Conservation (phyloP, 768 basidiomycete species). For the Hortiboletus campestris region DNA sequence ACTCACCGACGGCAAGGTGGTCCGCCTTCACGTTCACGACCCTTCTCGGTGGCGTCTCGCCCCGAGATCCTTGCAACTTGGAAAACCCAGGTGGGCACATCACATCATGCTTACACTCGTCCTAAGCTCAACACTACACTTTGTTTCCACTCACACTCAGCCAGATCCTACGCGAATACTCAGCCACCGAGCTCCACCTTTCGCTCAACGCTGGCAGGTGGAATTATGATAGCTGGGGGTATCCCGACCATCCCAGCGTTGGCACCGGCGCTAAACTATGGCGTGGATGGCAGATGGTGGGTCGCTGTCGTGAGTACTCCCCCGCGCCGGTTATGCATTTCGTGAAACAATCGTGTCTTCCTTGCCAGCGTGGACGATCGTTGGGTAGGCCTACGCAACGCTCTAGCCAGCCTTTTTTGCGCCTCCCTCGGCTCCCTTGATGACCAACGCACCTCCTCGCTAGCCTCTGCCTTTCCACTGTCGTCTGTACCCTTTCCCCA, state of each 20-base stretch:
- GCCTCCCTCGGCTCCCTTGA: constrained; percentile 82
- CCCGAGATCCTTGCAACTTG: constrained; percentile 53
- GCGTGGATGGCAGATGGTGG: constrained; percentile 83
- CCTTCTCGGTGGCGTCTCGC: constrained; percentile 49
- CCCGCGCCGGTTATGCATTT: too few species aligned
- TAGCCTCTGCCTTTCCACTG: constrained; percentile 59
- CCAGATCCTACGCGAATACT: constrained; percentile 82
- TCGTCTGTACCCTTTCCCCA: constrained; percentile 50
- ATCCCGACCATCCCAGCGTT: constrained; percentile 71
- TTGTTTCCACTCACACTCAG: constrained; percentile 85
- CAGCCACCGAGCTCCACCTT: constrained; percentile 84
- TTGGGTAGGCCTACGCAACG: constrained; percentile 85
- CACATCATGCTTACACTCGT: not conserved
- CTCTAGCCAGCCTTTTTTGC: constrained; percentile 91
- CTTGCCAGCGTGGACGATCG: constrained; percentile 61
- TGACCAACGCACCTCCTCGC: constrained; percentile 71
- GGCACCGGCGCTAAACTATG: constrained; percentile 87
- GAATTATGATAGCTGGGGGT: constrained; percentile 83
- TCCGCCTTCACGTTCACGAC: constrained; percentile 82
- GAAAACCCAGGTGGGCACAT: constrained; percentile 46
- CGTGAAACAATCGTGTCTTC: not conserved
- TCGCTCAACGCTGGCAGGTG: constrained; percentile 90
- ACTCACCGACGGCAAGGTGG: constrained; percentile 80
- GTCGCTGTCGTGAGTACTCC: constrained; percentile 41
- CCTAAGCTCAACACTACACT: constrained; percentile 77